Conservation (phyloP, 2,329 filamentous ascomycete species). For the Colletotrichum sp. region DNA sequence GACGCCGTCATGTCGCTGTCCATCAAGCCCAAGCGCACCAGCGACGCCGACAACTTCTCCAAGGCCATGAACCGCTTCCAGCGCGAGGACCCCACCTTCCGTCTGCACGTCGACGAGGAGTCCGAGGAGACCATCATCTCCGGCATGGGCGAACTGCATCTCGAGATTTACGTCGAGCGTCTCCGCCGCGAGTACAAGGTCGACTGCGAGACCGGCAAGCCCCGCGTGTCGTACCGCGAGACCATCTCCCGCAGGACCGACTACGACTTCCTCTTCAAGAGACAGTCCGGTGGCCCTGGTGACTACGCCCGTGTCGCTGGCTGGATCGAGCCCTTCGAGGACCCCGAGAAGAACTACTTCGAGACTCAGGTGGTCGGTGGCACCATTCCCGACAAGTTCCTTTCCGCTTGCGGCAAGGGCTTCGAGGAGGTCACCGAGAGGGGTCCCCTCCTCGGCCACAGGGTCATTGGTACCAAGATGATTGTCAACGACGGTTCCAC, state of each 20-base stretch:
- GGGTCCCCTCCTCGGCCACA: conserved; percentile 91
- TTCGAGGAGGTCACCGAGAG: conserved; percentile 84
- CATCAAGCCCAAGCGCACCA: conserved; percentile 93
- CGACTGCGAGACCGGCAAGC: conserved; percentile 93
- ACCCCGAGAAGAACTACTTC: conserved; percentile 78
- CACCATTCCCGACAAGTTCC: conserved; percentile 92
- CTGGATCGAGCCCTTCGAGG: conserved; percentile 84
- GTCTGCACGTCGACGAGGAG: conserved; percentile 89
- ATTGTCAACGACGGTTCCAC: conserved; percentile 95
- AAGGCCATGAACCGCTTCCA: conserved; percentile 99
- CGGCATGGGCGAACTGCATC: conserved; percentile 96
- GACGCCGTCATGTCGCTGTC: conserved; percentile 98
- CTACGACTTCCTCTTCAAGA: conserved; percentile 94
- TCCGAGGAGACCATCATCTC: conserved; percentile 97
- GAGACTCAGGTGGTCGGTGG: conserved; percentile 88
- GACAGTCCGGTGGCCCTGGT: conserved; percentile 93
- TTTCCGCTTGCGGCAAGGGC: conserved; percentile 93
- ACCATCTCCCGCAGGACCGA: conserved; percentile 81
- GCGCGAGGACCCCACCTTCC: conserved; percentile 96
- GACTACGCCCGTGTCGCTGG: conserved; percentile 94
- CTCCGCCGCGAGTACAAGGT: conserved; percentile 97
- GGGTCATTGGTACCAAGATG: conserved; percentile 88
- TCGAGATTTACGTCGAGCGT: conserved; percentile 97
- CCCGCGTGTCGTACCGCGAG: conserved; percentile 96
- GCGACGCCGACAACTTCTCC: conserved; percentile 91